These are phyloP conservation scores for Cajanus cajan DNA, from an alignment of 306 rosid genomes.

Conservation along the genomic window DNA sequence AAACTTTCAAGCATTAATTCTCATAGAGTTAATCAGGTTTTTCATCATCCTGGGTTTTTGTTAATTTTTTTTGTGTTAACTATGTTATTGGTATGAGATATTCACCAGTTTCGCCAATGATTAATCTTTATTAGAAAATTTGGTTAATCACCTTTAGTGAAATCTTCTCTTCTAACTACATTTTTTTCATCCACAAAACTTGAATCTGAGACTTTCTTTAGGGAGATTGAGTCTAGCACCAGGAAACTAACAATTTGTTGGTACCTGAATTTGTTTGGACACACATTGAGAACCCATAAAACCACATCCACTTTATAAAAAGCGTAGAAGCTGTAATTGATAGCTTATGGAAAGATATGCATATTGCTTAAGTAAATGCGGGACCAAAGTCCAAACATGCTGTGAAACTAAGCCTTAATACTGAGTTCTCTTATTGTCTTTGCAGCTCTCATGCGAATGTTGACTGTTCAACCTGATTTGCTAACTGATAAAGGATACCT, in stretches of 20 bases:
- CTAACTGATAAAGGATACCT: constrained; percentile 75
- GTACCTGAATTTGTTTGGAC: no score
- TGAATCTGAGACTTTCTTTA: no score
- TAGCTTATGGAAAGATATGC: not conserved
- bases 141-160: no score
- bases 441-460: constrained; percentile 83
- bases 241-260: no score
- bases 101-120: no score
- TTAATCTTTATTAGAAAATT: no score
- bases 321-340: not conserved
- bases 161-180: no score
- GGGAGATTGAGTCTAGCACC: no score
- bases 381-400: not conserved
- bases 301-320: not conserved
- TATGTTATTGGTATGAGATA: no score
- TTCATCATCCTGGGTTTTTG: not conserved
- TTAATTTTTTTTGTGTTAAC: no score
- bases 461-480: constrained; percentile 72
- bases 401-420: not conserved
- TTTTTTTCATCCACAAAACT: no score
- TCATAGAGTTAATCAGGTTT: not conserved
- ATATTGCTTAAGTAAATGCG: not conserved
- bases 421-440: constrained; percentile 25
- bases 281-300: not conserved
- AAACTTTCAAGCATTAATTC: not conserved